Evolutionary conservation across 1,284 basidiomycete species (phyloP).

Genomic region (Wolfiporia cocos): DNA sequence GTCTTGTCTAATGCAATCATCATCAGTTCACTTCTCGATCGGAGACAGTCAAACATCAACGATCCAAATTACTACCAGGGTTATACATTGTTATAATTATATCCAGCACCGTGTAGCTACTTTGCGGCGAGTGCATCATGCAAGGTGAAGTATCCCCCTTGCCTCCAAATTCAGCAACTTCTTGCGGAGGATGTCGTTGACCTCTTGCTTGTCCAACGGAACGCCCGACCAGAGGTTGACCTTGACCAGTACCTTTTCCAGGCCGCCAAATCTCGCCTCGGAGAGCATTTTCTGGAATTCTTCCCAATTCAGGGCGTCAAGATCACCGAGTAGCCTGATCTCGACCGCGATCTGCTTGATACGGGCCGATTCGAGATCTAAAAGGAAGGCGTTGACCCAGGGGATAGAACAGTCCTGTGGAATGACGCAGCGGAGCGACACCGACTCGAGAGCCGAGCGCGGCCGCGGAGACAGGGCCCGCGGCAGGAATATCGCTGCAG

Average conservation of each 20-base stretch:
- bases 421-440: conserved; percentile 21
- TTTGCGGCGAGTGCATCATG: background rate
- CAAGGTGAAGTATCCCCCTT: conserved; percentile 16
- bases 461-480: conserved; percentile 14
- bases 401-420: conserved; percentile 17
- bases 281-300: conserved; percentile 12
- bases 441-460: conserved; percentile 16
- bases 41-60: background rate
- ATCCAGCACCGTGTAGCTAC: background rate
- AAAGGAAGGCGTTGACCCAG: conserved; percentile 21
- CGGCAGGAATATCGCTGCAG: conserved; percentile 15
- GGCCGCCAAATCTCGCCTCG: conserved; percentile 11
- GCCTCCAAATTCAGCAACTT: conserved; percentile 15
- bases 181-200: conserved; percentile 14
- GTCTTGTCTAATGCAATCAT: background rate
- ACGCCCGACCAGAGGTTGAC: conserved; percentile 22
- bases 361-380: conserved; percentile 8
- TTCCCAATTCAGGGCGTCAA: conserved; percentile 23
- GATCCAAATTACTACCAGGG: background rate
- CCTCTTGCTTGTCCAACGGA: conserved; percentile 12
- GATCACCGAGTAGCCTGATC: conserved; percentile 21
- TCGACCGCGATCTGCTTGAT: conserved; percentile 14
- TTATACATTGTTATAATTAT: background rate
- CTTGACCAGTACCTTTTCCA: conserved; percentile 15
- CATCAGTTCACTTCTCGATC: too few species aligned